Evolutionary conservation across 1,139 yeast genomes (phyloP), one percentile per base, ranked within the genome.

Genomic region (Nadsonia commutata): DNA sequence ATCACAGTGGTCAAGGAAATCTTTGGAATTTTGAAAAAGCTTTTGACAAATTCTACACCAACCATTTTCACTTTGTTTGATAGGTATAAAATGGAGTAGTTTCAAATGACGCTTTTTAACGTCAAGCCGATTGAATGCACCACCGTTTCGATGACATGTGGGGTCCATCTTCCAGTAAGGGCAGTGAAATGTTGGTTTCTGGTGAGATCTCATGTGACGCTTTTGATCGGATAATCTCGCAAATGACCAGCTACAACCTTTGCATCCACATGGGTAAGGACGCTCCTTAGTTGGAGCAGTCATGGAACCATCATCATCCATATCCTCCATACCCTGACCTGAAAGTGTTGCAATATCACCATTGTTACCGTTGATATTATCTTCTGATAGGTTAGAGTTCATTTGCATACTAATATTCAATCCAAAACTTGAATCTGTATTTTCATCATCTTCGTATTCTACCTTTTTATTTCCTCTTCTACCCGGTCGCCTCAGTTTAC

Each of bases 91-190:
- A 59, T 80, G 88, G 21, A 79, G 81, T 42, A 79, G 64, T 46
- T 72, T 68, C 46, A 80, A 63, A 57, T 80, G 88, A 42, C 88
- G 67, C 51, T 79, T 80, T 48, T 80, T 62, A 27, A 80, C 85
- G 52, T 80, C 88, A 46, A 78, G 61, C 42, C 88, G 64, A 53
- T 74, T 75, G 58, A 80, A 80, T 0, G 81, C 72, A 2, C 86
- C 86, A 11, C 80, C 81, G 49, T 78, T 78, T 42, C 79, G 68
- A 56, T 79, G 86, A 55, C 86, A 80, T 2, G 80, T 72, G 2
- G 78, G 75, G 49, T 77, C 81, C 40, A 68, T 64, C 45, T 67
- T 66, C 80, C 81, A 78, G 58, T 70, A 80, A 1, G 88, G 88
- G 56, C 90, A 80, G 51, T 73, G 76, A 54, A 75, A 76, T 49